These are phyloP conservation scores for Trichosanthes truncata DNA, from an alignment of 306 rosid species.

Conservation along the genomic window DNA sequence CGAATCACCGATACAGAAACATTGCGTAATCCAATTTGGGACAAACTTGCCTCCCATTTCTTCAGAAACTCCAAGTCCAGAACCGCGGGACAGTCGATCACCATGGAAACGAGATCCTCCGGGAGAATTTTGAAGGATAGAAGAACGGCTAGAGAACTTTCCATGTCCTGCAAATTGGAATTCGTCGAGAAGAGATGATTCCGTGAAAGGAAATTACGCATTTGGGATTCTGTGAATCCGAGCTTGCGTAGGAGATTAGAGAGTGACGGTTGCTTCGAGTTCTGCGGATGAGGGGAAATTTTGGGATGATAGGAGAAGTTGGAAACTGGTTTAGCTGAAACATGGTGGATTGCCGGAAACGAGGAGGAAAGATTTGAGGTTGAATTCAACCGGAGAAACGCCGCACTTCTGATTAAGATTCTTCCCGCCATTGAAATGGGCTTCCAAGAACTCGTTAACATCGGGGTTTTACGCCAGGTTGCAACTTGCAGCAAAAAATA, in stretches of 20 bases:
- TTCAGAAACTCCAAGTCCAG: slow-evolving; percentile 40
- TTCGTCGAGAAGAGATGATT: slow-evolving; percentile 33
- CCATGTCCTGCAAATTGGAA: slow-evolving; percentile 22
- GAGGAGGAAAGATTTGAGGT: neutral
- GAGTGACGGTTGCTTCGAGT: slow-evolving; percentile 35
- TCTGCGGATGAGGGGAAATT: neutral
- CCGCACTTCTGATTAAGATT: neutral
- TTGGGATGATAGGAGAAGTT: slow-evolving; percentile 17
- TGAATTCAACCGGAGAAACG: neutral
- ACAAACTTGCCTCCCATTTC: slow-evolving; percentile 36
- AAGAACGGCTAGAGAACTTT: slow-evolving; percentile 39
- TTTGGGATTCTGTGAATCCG: slow-evolving; percentile 54
- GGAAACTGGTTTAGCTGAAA: slow-evolving; percentile 15
- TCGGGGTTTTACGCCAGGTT: neutral
- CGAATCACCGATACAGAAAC: slow-evolving; percentile 31
- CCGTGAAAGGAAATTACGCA: slow-evolving; percentile 29
- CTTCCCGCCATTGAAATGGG: slow-evolving; percentile 9
- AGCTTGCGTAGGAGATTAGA: slow-evolving; percentile 43
- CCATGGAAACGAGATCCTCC: slow-evolving; percentile 34
- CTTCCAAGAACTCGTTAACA: neutral
- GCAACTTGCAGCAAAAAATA: too few relatives aligned
- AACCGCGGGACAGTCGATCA: slow-evolving; percentile 44
- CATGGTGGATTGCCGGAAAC: neutral
- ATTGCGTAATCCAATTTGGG: slow-evolving; percentile 16
- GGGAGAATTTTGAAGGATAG: slow-evolving; percentile 46